Percentiles rank a stretch among this genome's conserved stretches.
Evolutionary conservation across 495 filamentous ascomycete genomes (phyloP).

Genomic region (Penicillium ochrochloron): DNA sequence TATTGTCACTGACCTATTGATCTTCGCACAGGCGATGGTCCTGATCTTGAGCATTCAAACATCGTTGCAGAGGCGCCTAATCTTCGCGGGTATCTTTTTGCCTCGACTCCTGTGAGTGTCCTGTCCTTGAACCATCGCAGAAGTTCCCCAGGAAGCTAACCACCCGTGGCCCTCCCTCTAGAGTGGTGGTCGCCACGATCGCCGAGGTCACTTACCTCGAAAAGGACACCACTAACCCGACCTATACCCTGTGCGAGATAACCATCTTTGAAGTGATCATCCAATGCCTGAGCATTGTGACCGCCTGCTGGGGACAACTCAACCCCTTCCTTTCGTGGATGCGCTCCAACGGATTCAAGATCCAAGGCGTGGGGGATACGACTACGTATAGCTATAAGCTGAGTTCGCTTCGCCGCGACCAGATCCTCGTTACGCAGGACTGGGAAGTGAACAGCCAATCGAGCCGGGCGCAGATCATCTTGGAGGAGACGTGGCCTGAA

Average conservation of each 20-base stretch:
- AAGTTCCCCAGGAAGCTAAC: constrained; percentile 24
- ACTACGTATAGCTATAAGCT: constrained; percentile 7
- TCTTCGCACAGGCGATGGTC: constrained; percentile 30
- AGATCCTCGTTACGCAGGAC: constrained; percentile 26
- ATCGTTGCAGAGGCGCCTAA: constrained; percentile 22
- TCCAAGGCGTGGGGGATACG: constrained; percentile 10
- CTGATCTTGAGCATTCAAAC: constrained; percentile 33
- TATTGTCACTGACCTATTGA: constrained; percentile 32
- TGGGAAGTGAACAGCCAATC: constrained; percentile 34
- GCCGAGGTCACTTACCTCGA: constrained; percentile 22
- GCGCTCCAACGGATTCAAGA: constrained; percentile 26
- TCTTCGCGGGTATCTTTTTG: constrained; percentile 33
- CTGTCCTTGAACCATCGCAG: not conserved
- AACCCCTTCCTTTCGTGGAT: constrained; percentile 35
- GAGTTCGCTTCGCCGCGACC: constrained; percentile 6
- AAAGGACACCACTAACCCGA: constrained; percentile 25
- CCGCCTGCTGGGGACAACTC: constrained; percentile 38
- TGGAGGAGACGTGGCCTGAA: constrained; percentile 8
- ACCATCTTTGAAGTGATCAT: constrained; percentile 26
- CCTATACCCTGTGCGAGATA: constrained; percentile 26
- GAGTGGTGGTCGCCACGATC: constrained; percentile 17
- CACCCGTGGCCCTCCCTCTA: not conserved
- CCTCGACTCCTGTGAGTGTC: constrained; percentile 27
- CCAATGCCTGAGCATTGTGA: constrained; percentile 32
- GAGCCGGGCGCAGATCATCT: constrained; percentile 27